Evolutionary conservation across 768 basidiomycete genomes (phyloP), one percentile per base, ranked within the genome.

Genomic region (Nidularia pulvinata): DNA sequence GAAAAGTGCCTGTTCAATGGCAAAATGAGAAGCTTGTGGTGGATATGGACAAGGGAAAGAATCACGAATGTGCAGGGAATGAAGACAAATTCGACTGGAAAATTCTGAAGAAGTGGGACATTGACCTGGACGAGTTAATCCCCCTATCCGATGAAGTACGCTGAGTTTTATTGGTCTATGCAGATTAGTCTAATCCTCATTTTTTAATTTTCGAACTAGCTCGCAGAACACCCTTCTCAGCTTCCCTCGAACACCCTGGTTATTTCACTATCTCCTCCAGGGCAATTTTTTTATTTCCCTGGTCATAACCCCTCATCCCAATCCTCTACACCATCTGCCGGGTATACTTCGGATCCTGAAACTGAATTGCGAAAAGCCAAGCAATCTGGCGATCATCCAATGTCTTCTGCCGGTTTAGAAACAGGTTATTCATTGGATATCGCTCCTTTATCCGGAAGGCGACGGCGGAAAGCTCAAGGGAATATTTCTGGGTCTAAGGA

Each of bases 301-400:
- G 58, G 69, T 4, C 58, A 67, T 43, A 59, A 55, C 25, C 61
- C 58, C 57, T 63, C 61, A 52, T 61, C 74, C 44, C 74, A 82
- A 46, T 67, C 83, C 25, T 74, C 82, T 49, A 81, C 86, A n/a
- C 86, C 85, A 9, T 71, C 80, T 43, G 62, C 63, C 30, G 88
- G 85, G 7, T 90, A 89, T 61, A 78, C 78, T 32, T 90, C 90
- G 1, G 89, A 91, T 60, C 88, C 88, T 34, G 90, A 91, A 70
- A 71, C 70, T 19, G 79, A 79, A 43, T 62, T 76, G 13, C 69
- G 75, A 45, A 79, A 73, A 55, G 68, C 72, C 11, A 74, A 76
- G 48, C 73, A 73, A 49, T 56, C 51, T 5, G 61, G 59, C 5
- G 63, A 70, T 14, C 45, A 57, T 13, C 33, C 57, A 16, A 19